These are phyloP conservation scores for Fusarium sp. DNA, from an alignment of 2,329 filamentous ascomycete genomes.

Conservation along the genomic window DNA sequence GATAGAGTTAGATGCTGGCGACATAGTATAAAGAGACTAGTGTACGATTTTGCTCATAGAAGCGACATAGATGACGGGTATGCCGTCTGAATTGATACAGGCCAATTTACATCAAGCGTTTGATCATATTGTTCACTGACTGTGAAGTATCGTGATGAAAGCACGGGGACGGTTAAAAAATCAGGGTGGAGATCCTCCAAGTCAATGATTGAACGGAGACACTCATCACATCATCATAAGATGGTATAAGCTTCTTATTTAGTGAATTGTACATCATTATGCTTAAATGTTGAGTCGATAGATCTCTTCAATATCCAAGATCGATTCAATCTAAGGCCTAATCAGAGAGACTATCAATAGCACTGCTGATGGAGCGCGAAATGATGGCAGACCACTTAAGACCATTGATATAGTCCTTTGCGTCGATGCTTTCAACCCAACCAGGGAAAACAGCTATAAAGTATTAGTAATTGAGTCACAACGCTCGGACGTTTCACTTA, in stretches of 20 bases:
- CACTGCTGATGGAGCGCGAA: constrained; percentile 62
- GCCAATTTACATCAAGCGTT: constrained; percentile 7
- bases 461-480: constrained; percentile 1
- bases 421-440: constrained; percentile 72
- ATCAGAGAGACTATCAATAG: constrained; percentile 56
- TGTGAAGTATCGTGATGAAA: too few species aligned
- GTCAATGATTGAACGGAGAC: background rate
- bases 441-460: constrained; percentile 71
- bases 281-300: background rate
- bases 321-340: background rate
- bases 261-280: background rate
- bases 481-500: constrained; percentile 53
- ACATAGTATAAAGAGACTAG: constrained; percentile 25
- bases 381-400: constrained; percentile 72
- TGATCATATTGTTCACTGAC: background rate
- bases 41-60: constrained; percentile 49
- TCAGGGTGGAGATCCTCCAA: background rate
- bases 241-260: background rate
- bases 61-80: constrained; percentile 39
- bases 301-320: background rate
- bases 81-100: constrained; percentile 44
- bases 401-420: constrained; percentile 69
- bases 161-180: background rate
- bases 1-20: constrained; percentile 22
- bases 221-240: background rate